Base-by-base conservation (phyloP, 2,329 filamentous ascomycete genomes). In the Setomelanomma holmii region DNA sequence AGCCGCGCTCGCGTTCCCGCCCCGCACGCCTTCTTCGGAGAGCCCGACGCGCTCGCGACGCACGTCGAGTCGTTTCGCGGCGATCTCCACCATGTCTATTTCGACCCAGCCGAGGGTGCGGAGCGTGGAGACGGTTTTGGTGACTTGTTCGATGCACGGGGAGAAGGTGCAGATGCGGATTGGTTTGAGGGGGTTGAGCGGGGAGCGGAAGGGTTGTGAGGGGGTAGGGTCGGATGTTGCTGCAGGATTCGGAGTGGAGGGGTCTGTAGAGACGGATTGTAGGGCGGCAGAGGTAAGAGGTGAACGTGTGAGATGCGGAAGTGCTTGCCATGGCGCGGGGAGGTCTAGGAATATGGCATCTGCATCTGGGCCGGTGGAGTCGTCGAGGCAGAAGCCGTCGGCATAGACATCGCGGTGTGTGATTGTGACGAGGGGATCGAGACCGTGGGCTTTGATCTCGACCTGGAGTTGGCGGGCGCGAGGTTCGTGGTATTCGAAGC, bases 91-190 rank as follows among this genome's bases (percentile, higher is more conserved):
- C 90, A 96, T 97, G 63, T 90, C 87, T 59, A 98, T 96, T 51
- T 93, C 89, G 8, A 92, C 84, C 95, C 95, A 99, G 46, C 91
- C 91, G 5, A 92, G 79, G 33, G 86, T 84, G 47, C 93, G 88
- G 75, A 99, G 83, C 11, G 86, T 85, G 10, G 90, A 88, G 47
- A 96, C 87, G 0, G 95, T 98, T 49, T 87, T 86, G 46, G 89
- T 91, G 19, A 96, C 93, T 78, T 99, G 95, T 76, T 99, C 95
- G 60, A 99, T 96, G 75, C 95, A 99, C 0, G 95, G 95, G 1
- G 90, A 96, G 77, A 99, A 99, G 0, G 92, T 96, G 79, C 95
- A 99, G 48, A 99, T 84, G 68, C 95, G 84, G 1, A 88, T 85
- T 4, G 89, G 83, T 36, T 84, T 82, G n/a, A 82, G 81, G 0